Evolutionary conservation across 371 early-diverging fungal species (phyloP), one percentile per base, ranked within the genome.

Genomic region (Apophysomyces elegans): DNA sequence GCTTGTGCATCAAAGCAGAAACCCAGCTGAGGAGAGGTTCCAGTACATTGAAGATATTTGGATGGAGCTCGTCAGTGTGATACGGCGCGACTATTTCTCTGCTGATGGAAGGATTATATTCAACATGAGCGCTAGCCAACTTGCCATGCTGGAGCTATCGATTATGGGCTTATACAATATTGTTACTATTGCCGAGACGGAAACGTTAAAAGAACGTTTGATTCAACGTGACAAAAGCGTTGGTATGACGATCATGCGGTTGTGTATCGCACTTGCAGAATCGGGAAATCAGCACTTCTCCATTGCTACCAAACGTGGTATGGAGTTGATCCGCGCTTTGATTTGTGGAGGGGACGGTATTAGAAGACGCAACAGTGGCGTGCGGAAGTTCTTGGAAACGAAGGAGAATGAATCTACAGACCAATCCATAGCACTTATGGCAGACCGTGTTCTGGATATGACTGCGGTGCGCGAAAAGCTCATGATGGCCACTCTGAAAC

Each of bases 141-240:
- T 86, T 47, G 86, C 88, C 37, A 83, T 79, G 45, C 69, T 88
- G 21, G 86, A 88, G 59, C 72, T 82, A 58, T 63, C 80, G 7
- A 71, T 86, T 64, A 77, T 88, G 78, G 85, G 85, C 6, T 66
- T 82, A 26, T 86, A 83, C 70, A 85, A 86, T 62, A 69, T 86
- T 32, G 74, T 84, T 36, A 74, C 74, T 1, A 76, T 88, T 54
- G 72, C 79, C 0, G 75, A 75, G 13, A 70, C 71, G 7, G 78
- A 74, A 12, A 62, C 64, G 12, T 65, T 77, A 57, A 78, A 72
- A 62, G 81, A 75, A 62, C 77, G 75, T 59, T 56, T 69, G 36
- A 71, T 70, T 59, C 73, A 63, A 54, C 69, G 35, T 62, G 85
- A 70, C 66, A 79, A 71, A 68, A 81, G 75, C 50, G 76, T 71